Conservation (phyloP, 768 basidiomycete genomes). For the Plicaturopsis crispa region DNA sequence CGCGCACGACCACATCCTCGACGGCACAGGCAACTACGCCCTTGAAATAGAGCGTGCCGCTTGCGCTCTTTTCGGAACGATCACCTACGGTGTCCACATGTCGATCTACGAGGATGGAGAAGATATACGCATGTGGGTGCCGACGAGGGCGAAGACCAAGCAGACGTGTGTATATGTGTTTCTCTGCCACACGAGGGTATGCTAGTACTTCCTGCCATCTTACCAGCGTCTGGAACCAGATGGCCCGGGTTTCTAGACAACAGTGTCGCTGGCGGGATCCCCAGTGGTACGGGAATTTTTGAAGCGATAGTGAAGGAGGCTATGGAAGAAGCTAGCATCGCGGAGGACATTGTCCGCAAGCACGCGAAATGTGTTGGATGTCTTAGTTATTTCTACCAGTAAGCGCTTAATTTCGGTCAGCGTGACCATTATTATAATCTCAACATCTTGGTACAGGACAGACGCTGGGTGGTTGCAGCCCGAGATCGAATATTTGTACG, state of each 20-base stretch:
- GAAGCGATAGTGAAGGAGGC: constrained; percentile 86
- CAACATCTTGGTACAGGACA: constrained; percentile 29
- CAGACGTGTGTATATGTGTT: constrained; percentile 56
- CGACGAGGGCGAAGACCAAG: constrained; percentile 79
- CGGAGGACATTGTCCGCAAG: constrained; percentile 51
- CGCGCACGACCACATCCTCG: constrained; percentile 36
- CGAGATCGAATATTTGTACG: constrained; percentile 86
- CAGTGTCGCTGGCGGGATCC: constrained; percentile 86
- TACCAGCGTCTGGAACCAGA: constrained; percentile 22
- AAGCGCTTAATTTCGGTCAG: constrained; percentile 8
- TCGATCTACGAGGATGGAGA: constrained; percentile 52
- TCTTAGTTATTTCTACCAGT: constrained; percentile 80
- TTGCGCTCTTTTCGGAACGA: constrained; percentile 80
- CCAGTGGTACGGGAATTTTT: constrained; percentile 64
- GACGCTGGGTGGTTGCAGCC: constrained; percentile 76
- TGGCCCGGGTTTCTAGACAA: constrained; percentile 90
- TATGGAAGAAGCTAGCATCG: constrained; percentile 86
- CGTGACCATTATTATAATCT: not conserved
- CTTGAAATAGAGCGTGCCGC: constrained; percentile 90
- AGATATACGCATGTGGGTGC: constrained; percentile 73
- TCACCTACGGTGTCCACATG: constrained; percentile 93
- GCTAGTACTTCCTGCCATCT: not conserved
- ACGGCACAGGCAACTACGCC: constrained; percentile 48
- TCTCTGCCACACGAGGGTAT: too few relatives aligned
- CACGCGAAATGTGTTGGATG: constrained; percentile 58